These are phyloP conservation scores for Dioscorea zingiberensis DNA, from an alignment of 106 monocot genomes.

Conservation along the genomic window DNA sequence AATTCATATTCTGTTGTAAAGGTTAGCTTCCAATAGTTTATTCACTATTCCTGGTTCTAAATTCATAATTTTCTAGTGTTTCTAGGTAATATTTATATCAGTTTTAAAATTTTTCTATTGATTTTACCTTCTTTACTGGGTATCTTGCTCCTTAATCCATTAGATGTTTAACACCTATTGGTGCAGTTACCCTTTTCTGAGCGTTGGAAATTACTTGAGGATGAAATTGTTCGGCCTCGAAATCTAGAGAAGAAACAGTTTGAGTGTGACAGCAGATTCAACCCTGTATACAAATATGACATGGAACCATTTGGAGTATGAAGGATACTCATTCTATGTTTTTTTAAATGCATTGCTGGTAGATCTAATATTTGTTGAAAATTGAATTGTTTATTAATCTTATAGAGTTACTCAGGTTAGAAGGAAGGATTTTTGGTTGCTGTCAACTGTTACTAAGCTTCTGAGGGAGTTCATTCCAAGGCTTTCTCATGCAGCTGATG, in stretches of 20 bases:
- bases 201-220: constrained; percentile 93
- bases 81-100: too few species aligned
- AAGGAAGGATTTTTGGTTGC: constrained; percentile 88
- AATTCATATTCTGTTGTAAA: constrained; percentile 57
- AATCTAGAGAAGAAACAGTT: constrained; percentile 59
- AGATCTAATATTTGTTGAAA: neutral
- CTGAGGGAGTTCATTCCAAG: constrained; percentile 75
- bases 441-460: constrained; percentile 78
- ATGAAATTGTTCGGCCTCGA: constrained; percentile 83
- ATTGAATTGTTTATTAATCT: neutral
- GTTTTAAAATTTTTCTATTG: too few species aligned
- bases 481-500: constrained; percentile 89
- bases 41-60: too few species aligned
- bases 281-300: constrained; percentile 84
- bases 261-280: constrained; percentile 43
- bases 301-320: constrained; percentile 89
- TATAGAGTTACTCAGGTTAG: constrained; percentile 51
- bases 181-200: constrained; percentile 90
- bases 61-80: too few species aligned
- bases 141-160: neutral
- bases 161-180: neutral
- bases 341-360: neutral
- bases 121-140: too few species aligned
- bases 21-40: constrained; percentile 31
- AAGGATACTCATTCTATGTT: neutral